Evolutionary conservation across 495 filamentous ascomycete genomes (phyloP).

Genomic region (Achaetomiella virescens): DNA sequence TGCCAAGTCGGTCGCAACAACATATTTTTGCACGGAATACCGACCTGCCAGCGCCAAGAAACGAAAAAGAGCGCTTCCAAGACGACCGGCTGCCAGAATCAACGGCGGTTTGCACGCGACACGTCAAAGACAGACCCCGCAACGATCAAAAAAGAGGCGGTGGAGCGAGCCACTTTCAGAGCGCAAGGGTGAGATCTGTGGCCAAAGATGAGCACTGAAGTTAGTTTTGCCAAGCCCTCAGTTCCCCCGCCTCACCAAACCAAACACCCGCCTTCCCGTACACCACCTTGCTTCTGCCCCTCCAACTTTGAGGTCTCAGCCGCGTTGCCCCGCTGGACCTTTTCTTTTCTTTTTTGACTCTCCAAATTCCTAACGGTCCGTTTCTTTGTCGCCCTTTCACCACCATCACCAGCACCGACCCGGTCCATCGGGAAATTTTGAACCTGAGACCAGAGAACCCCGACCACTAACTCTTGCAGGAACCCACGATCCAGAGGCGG

Average conservation of each 20-base stretch:
- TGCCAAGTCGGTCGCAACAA: conserved; percentile 6
- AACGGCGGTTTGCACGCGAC: neutral
- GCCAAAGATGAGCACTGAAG: conserved; percentile 31
- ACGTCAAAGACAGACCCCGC: neutral
- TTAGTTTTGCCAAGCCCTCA: conserved; percentile 24
- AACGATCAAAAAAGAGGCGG: conserved; percentile 11
- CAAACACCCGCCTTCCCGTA: conserved; percentile 1
- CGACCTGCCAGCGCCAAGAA: neutral
- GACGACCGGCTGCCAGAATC: neutral
- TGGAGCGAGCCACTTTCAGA: conserved; percentile 12
- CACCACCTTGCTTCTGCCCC: conserved; percentile 18
- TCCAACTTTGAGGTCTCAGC: conserved; percentile 10
- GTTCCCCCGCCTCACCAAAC: conserved; percentile 11
- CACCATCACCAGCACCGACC: conserved; percentile 6
- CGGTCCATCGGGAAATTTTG: neutral
- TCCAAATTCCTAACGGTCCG: neutral
- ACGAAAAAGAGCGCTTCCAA: neutral
- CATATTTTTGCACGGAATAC: conserved; percentile 7
- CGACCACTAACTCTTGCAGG: conserved; percentile 29
- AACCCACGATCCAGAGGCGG: conserved; percentile 49
- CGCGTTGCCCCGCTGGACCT: neutral
- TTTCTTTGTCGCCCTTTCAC: neutral
- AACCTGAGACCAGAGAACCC: neutral
- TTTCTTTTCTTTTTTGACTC: neutral
- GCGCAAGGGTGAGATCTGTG: conserved; percentile 12